These are phyloP conservation scores for Coprinopsis strossmayeri DNA, from an alignment of 768 basidiomycete genomes.

Conservation along the genomic window DNA sequence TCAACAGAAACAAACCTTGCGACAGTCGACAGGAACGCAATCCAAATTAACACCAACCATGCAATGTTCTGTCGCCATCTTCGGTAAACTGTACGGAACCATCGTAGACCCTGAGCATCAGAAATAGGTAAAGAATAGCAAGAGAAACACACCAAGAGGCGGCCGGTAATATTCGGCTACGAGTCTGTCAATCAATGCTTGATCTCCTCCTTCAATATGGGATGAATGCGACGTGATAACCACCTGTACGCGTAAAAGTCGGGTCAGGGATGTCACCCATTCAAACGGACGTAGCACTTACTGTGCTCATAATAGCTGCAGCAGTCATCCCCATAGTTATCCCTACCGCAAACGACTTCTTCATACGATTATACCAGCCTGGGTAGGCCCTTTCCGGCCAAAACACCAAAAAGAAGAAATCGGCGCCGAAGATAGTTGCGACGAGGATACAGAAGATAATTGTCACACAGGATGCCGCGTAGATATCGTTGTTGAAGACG, in stretches of 20 bases:
- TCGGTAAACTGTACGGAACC: conserved; percentile 18
- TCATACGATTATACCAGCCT: conserved; percentile 22
- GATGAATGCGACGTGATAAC: conserved; percentile 21
- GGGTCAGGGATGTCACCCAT: background rate
- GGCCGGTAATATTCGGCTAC: conserved; percentile 14
- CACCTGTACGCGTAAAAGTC: conserved; percentile 13
- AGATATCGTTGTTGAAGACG: conserved; percentile 26
- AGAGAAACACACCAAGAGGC: conserved; percentile 17
- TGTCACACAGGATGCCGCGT: conserved; percentile 19
- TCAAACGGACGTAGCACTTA: conserved; percentile 13
- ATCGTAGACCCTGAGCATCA: background rate
- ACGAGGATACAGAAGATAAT: conserved; percentile 30
- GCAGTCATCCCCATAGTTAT: conserved; percentile 22
- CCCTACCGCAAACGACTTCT: conserved; percentile 17
- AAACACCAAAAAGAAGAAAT: conserved; percentile 30
- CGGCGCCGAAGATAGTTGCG: conserved; percentile 28
- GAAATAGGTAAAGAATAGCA: background rate
- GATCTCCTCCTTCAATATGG: conserved; percentile 20
- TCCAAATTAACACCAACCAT: conserved; percentile 26
- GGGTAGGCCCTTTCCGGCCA: conserved; percentile 27
- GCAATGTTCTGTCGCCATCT: conserved; percentile 24
- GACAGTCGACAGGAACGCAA: conserved; percentile 21
- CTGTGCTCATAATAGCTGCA: conserved; percentile 25
- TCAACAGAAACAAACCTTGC: conserved; percentile 19
- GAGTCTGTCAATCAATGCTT: conserved; percentile 14